phyloP scores from a whole-genome alignment of 805 yeast species.

The Grigorovia humatica region DNA sequence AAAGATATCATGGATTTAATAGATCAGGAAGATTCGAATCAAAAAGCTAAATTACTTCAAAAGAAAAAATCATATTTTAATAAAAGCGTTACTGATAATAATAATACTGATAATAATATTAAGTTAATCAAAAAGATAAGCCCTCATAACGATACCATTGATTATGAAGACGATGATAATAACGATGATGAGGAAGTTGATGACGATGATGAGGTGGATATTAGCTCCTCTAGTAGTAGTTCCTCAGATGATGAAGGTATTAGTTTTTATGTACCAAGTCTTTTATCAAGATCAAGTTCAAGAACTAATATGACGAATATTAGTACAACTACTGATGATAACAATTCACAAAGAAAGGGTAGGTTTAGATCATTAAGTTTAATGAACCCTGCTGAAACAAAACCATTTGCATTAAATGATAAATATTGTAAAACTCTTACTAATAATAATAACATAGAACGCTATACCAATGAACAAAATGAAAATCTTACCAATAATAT shows the following conservation, averaged over 20 bases:
- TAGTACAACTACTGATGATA: constrained; percentile 3
- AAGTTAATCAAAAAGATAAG: too few relatives aligned
- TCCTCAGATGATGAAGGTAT: constrained; percentile 28
- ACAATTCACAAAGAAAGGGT: constrained; percentile 8
- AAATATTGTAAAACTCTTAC: neutral
- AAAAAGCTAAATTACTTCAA: neutral
- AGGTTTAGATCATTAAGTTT: constrained; percentile 28
- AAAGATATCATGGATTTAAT: constrained; percentile 2
- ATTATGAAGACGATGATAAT: constrained; percentile 1
- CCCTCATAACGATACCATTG: neutral
- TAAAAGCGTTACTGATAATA: too few relatives aligned
- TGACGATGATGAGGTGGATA: constrained; percentile 20
- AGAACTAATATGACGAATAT: constrained; percentile 6
- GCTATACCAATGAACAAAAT: neutral
- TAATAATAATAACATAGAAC: neutral
- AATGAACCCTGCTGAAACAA: constrained; percentile 23
- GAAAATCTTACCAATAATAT: neutral
- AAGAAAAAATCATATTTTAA: neutral
- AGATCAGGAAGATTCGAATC: constrained; percentile 2
- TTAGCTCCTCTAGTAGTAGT: constrained; percentile 12
- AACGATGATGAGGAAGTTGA: constrained; percentile 19
- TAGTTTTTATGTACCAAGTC: constrained; percentile 30
- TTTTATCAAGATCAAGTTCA: constrained; percentile 22
- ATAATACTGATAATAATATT: neutral
- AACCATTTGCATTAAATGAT: constrained; percentile 13